Evolutionary conservation across 2,329 filamentous ascomycete genomes (phyloP).

Genomic region (Talaromyces sp.): DNA sequence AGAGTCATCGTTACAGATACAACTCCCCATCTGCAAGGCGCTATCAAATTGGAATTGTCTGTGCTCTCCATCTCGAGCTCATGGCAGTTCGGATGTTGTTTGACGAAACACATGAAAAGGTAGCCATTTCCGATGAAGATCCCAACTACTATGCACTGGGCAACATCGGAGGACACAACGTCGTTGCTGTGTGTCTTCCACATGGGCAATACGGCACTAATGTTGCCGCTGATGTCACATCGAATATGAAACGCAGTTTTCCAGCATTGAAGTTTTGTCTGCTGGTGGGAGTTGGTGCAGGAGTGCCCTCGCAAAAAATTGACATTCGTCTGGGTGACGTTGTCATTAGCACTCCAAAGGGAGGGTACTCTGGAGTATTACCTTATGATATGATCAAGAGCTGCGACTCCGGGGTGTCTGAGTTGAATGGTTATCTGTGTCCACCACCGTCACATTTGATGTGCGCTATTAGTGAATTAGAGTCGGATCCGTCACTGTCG

Average conservation of each 20-base stretch:
- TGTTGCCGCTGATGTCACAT: conserved; percentile 16
- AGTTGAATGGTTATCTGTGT: conserved; percentile 4
- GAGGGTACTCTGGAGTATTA: conserved; percentile 12
- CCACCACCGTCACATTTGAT: conserved; percentile 6
- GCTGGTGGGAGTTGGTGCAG: conserved; percentile 23
- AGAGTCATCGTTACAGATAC: neutral
- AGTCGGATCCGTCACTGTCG: conserved; percentile 3
- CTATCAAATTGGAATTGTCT: conserved; percentile 25
- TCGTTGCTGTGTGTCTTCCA: conserved; percentile 20
- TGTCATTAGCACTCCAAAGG: conserved; percentile 18
- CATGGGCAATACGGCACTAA: conserved; percentile 19
- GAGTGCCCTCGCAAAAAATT: conserved; percentile 14
- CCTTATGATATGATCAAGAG: conserved; percentile 15
- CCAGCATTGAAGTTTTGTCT: conserved; percentile 16
- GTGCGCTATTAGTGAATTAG: conserved; percentile 6
- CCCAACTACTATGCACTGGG: conserved; percentile 23
- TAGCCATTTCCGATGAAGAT: conserved; percentile 10
- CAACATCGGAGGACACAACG: conserved; percentile 18
- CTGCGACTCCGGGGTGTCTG: neutral
- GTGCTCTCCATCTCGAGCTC: conserved; percentile 21
- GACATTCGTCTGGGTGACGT: conserved; percentile 22
- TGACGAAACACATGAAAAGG: conserved; percentile 15
- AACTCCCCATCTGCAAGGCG: neutral
- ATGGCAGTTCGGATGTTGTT: conserved; percentile 21
- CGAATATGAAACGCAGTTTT: conserved; percentile 20